Conservation (phyloP, 116 monocot genomes). For the Zostera marina region DNA sequence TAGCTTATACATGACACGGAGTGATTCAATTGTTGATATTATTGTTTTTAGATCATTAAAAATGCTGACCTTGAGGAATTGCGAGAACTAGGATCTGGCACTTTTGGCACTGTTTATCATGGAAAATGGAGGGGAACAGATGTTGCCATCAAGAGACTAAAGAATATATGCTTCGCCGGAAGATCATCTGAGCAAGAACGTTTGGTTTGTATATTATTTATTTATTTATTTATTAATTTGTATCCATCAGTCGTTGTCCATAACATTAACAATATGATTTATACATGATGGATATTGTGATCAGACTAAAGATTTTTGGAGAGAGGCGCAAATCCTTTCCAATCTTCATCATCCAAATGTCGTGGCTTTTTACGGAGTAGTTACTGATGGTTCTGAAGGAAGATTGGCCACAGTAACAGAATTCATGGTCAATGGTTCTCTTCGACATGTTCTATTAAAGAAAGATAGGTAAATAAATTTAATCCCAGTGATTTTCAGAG, state of each 20-base stretch:
- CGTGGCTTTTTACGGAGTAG: conserved; percentile 88
- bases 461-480: conserved; percentile 50
- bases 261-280: background rate
- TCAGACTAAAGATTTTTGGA: conserved; percentile 62
- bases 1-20: background rate
- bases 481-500: background rate
- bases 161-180: conserved; percentile 85
- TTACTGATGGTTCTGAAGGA: conserved; percentile 76
- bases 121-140: conserved; percentile 97
- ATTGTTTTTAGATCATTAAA: conserved; percentile 53
- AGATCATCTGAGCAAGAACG: conserved; percentile 88
- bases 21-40: conserved; percentile 1
- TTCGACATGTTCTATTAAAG: conserved; percentile 55
- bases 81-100: conserved; percentile 77
- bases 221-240: background rate
- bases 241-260: too few species aligned
- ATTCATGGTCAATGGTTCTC: conserved; percentile 96
- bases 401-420: conserved; percentile 84
- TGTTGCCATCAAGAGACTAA: conserved; percentile 93
- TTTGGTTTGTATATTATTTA: conserved; percentile 47
- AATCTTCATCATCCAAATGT: conserved; percentile 97
- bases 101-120: conserved; percentile 93
- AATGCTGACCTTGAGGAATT: conserved; percentile 94
- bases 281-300: background rate
- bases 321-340: conserved; percentile 86